Conservation (phyloP, 495 filamentous ascomycete genomes). For the Xylaria flabelliformis region DNA sequence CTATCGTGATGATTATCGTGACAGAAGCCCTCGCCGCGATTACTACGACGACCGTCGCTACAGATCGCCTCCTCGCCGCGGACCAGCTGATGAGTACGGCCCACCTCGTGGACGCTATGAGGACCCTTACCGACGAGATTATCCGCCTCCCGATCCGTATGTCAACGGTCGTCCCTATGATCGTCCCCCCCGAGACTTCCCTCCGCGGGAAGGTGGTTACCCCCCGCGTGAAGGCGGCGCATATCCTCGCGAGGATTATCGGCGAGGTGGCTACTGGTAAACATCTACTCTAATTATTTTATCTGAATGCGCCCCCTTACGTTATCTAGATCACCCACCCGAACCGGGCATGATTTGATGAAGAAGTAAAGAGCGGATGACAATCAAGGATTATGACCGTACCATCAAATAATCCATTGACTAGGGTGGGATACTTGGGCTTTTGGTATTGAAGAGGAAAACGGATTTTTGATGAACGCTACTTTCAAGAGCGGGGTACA, state of each 20-base stretch:
- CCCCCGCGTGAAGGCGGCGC: conserved; percentile 53
- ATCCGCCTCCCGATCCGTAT: conserved; percentile 68
- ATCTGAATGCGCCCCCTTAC: conserved; percentile 42
- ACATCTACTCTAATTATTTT: conserved; percentile 33
- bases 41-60: conserved; percentile 87
- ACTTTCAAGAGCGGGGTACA: not conserved
- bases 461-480: not conserved
- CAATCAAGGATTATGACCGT: conserved; percentile 8
- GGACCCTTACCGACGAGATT: conserved; percentile 68
- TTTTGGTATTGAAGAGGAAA: conserved; percentile 15
- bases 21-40: conserved; percentile 78
- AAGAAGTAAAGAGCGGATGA: conserved; percentile 14
- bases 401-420: conserved; percentile 20
- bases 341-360: conserved; percentile 21
- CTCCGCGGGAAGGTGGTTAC: conserved; percentile 58
- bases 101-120: conserved; percentile 66
- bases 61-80: conserved; percentile 74
- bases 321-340: conserved; percentile 39
- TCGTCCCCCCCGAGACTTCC: conserved; percentile 61
- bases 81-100: conserved; percentile 80
- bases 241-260: conserved; percentile 53
- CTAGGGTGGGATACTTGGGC: conserved; percentile 24
- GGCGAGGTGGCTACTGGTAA: conserved; percentile 55
- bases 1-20: conserved; percentile 77
- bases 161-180: conserved; percentile 68